Evolutionary conservation across 768 basidiomycete genomes (phyloP).

Genomic region (Paxillus rubicundulus): DNA sequence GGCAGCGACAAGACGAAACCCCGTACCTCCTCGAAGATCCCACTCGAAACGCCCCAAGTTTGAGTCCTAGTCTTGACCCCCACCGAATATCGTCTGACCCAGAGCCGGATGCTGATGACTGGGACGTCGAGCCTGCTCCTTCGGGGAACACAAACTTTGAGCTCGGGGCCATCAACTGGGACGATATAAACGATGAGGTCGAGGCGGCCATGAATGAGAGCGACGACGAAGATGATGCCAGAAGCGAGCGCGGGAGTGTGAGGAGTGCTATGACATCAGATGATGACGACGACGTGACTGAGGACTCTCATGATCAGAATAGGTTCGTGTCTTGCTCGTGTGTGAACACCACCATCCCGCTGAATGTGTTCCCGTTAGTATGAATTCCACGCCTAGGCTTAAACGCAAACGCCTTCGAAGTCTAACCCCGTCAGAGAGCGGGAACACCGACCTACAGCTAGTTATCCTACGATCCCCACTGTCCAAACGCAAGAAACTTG

Average conservation of each 20-base stretch:
- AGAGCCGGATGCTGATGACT: conserved; percentile 68
- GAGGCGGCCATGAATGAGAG: conserved; percentile 85
- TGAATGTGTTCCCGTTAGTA: conserved; percentile 30
- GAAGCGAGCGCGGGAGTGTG: conserved; percentile 41
- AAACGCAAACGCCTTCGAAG: conserved; percentile 73
- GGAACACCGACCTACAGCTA: conserved; percentile 35
- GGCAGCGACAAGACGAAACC: conserved; percentile 77
- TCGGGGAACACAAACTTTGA: conserved; percentile 39
- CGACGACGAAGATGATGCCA: conserved; percentile 49
- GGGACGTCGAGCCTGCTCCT: conserved; percentile 47
- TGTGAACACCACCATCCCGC: conserved; percentile 19
- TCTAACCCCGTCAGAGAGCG: conserved; percentile 64
- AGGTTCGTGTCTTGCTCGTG: conserved; percentile 34
- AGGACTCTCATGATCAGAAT: conserved; percentile 47
- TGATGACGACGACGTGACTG: conserved; percentile 46
- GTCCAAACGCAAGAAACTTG: conserved; percentile 78
- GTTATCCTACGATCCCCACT: conserved; percentile 63
- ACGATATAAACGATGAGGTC: conserved; percentile 81
- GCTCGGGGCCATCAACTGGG: conserved; percentile 72
- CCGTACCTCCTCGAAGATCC: conserved; percentile 72
- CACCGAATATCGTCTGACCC: conserved; percentile 62
- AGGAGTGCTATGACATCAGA: conserved; percentile 46
- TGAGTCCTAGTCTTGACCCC: conserved; percentile 45
- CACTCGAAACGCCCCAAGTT: conserved; percentile 37
- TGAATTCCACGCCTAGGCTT: conserved; percentile 39